Conservation (phyloP, 106 monocot species). For the Dioscorea dumetorum region DNA sequence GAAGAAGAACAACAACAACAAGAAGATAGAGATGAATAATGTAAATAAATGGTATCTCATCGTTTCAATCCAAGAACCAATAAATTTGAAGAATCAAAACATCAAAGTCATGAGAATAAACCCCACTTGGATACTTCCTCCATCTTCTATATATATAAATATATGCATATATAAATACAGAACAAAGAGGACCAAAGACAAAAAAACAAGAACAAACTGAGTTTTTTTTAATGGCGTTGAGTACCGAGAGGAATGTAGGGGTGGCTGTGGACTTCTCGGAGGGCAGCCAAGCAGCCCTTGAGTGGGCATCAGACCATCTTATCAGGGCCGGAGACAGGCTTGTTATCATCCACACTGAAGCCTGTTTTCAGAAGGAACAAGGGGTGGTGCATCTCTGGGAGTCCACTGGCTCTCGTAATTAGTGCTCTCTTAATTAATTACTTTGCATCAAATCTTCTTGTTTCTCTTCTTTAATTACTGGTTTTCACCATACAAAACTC, state of each 20-base stretch:
- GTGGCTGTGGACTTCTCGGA: conserved; percentile 43
- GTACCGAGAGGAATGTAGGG: conserved; percentile 21
- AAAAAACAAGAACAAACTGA: neutral
- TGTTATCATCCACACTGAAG: conserved; percentile 20
- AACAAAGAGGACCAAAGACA: neutral
- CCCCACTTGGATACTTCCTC: neutral
- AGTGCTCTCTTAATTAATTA: neutral
- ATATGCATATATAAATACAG: neutral
- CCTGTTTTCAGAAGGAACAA: conserved; percentile 9
- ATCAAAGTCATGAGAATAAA: neutral
- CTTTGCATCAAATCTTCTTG: neutral
- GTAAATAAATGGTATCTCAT: too few relatives aligned
- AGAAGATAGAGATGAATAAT: too few relatives aligned
- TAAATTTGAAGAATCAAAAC: too few relatives aligned
- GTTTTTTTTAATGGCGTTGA: neutral
- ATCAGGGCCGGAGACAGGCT: conserved; percentile 21
- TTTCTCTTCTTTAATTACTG: neutral
- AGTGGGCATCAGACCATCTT: conserved; percentile 28
- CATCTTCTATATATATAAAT: neutral
- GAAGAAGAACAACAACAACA: too few relatives aligned
- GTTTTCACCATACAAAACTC: neutral
- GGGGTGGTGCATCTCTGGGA: conserved; percentile 26
- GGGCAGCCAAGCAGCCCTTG: conserved; percentile 38
- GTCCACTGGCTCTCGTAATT: conserved; percentile 17
- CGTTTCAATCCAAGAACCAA: too few relatives aligned